Evolutionary conservation across 176 grass and related monocot genomes (phyloP), one percentile per base, ranked within the genome.

Genomic region (Cymbopogon citratus): DNA sequence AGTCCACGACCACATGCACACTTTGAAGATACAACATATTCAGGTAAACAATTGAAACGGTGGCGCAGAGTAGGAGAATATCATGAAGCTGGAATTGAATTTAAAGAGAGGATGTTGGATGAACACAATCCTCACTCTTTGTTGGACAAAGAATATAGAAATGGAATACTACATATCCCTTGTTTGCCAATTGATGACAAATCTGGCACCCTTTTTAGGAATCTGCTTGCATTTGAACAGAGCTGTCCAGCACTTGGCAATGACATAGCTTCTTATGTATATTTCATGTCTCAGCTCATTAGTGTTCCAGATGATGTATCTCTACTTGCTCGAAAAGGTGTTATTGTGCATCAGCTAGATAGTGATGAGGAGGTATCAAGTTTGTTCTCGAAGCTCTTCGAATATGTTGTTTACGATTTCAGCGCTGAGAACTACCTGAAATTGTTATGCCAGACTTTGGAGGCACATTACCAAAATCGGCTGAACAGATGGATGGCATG

Each of bases 21-120:
- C 0, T 1, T 15, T 5, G 34, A 33, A 1, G 38, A 24, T 69
- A n/a, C n/a, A 43, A 3, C n/a, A 12, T 0, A 6, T 15, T 21
- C 11, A 6, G 21, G 21, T 2, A 28, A 45, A 0, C 0, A 31
- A 81, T 6, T 44, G 2, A 16, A 44, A 14, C 68, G 57, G 18
- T 83, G 80, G 80, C 63, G 65, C 1, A 66, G 80, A 83, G 80
- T 51, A 26, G 70, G 41, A 28, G 14, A 83, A 63, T 83, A 81
- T 2, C 62, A 81, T 51, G 62, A 81, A 18, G 77, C 77, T 4
- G 57, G 77, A 81, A 7, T 81, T 21, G 51, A 83, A 73, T 70
- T 83, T 41, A 62, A 0, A 3, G 70, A 71, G 1, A 63, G 45
- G 21, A 5, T 5, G 1, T 83, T 60, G 7, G 34, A 70, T 56